Conservation (phyloP, 2,329 filamentous ascomycete species). For the Periconia digitata region DNA sequence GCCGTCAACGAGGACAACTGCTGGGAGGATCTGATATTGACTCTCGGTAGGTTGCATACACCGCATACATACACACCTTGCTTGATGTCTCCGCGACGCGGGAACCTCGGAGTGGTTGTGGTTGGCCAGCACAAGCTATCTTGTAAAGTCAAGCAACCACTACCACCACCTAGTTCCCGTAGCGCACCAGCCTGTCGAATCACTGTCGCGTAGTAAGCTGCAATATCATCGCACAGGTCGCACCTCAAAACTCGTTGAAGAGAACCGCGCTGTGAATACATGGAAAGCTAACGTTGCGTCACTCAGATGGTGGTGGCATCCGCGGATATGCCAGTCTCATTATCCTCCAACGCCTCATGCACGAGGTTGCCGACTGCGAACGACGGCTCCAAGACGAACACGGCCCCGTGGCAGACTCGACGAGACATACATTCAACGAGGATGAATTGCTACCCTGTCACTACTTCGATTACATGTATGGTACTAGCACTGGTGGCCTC, state of each 20-base stretch:
- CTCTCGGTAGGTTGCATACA: constrained; percentile 45
- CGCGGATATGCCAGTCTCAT: constrained; percentile 54
- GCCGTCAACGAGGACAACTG: constrained; percentile 45
- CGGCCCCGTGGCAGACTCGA: constrained; percentile 30
- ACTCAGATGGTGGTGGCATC: constrained; percentile 52
- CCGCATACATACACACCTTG: neutral
- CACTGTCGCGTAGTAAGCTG: too few relatives aligned
- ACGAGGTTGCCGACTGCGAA: constrained; percentile 50
- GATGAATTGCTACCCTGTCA: constrained; percentile 52
- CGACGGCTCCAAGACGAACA: constrained; percentile 48
- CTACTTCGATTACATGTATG: constrained; percentile 58
- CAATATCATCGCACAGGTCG: too few relatives aligned
- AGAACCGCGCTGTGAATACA: neutral
- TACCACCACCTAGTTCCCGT: too few relatives aligned
- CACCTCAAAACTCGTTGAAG: too few relatives aligned
- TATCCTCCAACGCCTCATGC: constrained; percentile 53
- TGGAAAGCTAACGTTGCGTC: neutral
- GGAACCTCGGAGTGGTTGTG: constrained; percentile 9
- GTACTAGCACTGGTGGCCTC: constrained; percentile 55
- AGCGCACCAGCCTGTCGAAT: too few relatives aligned
- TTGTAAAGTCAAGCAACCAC: neutral
- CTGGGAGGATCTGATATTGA: constrained; percentile 53
- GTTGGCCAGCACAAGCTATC: neutral
- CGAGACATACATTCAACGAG: constrained; percentile 38
- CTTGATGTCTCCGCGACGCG: constrained; percentile 1